Evolutionary conservation across 306 rosid species (phyloP), one percentile per base, ranked within the genome.

Genomic region (Lupinus albus): DNA sequence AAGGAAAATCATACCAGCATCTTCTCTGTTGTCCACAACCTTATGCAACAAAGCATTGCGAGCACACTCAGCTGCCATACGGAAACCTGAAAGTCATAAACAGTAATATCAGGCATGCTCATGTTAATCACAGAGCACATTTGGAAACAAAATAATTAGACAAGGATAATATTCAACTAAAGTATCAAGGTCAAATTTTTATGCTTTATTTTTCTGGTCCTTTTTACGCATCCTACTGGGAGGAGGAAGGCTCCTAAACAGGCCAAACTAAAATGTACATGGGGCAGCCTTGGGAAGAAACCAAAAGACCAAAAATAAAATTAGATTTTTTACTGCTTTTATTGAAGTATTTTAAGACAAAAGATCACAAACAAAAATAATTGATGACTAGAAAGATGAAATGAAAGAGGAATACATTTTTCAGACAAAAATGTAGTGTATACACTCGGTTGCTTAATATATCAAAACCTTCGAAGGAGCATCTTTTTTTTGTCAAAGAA

Each of bases 41-140:
- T 81, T 93, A 68, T 49, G 79, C 76, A 88, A 81, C 85, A 94
- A 73, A 38, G 91, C 90, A 84, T 83, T 50, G 18, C 88, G 89
- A 14, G 97, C 95, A 77, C 96, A 94, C 80, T 88, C 97, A 28
- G 87, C 87, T 11, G 97, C 99, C 99, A 93, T 93, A 49, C 95
- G 91, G 72, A 82, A 93, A 79, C 99, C 99, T 94, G 72, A 77
- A 70, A 68, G 42, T 10, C 36, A 84, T 38, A 28, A 38, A 51
- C 57, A 13, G 51, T 14, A 16, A 61, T 52, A 64, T 71, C 52
- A 66, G 42, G 58, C 47, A 73, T 15, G 5, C 16, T 12, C 21
- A 42, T 36, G 14, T 57, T 57, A 49, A 38, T 56, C 36, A 21
- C 18, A 64, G 9, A 52, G 62, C 25, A 45, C 36, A 18, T 17